Evolutionary conservation across 1,284 basidiomycete genomes (phyloP).

Genomic region (Ceratobasidium sp.): DNA sequence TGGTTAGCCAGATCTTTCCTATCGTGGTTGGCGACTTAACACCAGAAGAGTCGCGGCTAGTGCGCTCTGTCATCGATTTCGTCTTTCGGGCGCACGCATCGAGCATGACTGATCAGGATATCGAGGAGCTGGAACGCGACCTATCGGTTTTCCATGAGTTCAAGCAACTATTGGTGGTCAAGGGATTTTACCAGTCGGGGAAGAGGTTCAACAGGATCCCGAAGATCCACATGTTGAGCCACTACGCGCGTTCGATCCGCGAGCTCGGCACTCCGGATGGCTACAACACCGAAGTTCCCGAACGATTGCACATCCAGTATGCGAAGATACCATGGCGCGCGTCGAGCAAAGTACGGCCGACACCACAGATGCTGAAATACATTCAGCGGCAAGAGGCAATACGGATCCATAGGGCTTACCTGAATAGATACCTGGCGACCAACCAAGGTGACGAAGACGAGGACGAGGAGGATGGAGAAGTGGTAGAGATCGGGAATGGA

Average conservation of each 20-base stretch:
- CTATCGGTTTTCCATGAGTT: constrained; percentile 4
- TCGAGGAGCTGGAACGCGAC: not conserved
- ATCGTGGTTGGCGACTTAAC: not conserved
- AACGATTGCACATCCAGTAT: constrained; percentile 41
- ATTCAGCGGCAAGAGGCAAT: constrained; percentile 30
- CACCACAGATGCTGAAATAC: constrained; percentile 41
- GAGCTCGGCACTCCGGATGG: constrained; percentile 40
- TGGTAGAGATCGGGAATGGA: not conserved
- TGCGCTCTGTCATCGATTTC: constrained; percentile 2
- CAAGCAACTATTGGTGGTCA: not conserved
- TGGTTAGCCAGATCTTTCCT: constrained; percentile 16
- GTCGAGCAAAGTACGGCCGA: constrained; percentile 26
- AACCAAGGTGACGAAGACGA: not conserved
- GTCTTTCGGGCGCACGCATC: constrained; percentile 12
- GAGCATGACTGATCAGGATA: constrained; percentile 6
- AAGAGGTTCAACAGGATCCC: constrained; percentile 2
- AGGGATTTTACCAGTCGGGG: constrained; percentile 14
- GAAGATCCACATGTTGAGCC: constrained; percentile 42
- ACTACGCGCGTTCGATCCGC: constrained; percentile 30
- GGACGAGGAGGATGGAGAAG: not conserved
- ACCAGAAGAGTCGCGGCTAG: not conserved
- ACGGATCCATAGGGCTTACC: not conserved
- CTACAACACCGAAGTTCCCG: constrained; percentile 42
- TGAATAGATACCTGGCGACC: not conserved
- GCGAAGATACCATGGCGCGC: constrained; percentile 42